phyloP scores from a whole-genome alignment of 2,329 filamentous ascomycete species.

The Aspergillus cejpii region DNA sequence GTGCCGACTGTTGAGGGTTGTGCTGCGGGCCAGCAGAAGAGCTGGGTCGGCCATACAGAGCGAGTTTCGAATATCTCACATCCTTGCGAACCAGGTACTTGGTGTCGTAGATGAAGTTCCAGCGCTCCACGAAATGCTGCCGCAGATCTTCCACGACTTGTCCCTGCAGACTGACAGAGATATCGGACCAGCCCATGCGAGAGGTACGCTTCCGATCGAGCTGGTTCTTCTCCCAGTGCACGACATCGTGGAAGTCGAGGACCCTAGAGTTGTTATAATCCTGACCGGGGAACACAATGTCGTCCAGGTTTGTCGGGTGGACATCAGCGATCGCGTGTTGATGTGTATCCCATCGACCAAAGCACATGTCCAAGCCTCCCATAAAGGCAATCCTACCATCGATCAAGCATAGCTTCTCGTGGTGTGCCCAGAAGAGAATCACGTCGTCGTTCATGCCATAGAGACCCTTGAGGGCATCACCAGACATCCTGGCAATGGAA shows the following conservation, averaged over 20 bases:
- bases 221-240: conserved; percentile 78
- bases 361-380: conserved; percentile 84
- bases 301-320: conserved; percentile 68
- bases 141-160: conserved; percentile 68
- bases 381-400: conserved; percentile 79
- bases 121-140: conserved; percentile 74
- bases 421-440: conserved; percentile 86
- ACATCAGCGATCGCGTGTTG: conserved; percentile 78
- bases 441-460: conserved; percentile 77
- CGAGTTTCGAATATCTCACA: conserved; percentile 42
- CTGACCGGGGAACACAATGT: conserved; percentile 78
- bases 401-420: conserved; percentile 81
- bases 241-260: conserved; percentile 71
- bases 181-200: conserved; percentile 89
- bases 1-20: not conserved
- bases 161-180: conserved; percentile 68
- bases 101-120: conserved; percentile 82
- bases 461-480: conserved; percentile 66
- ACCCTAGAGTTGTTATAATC: conserved; percentile 88
- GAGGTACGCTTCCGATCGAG: conserved; percentile 71
- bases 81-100: conserved; percentile 64
- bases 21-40: conserved; percentile 19
- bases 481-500: conserved; percentile 58
- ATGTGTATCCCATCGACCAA: conserved; percentile 82
- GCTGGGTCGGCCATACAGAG: conserved; percentile 29